Conservation (phyloP, 176 grass and related monocot genomes). For the Saccharum spontaneum region DNA sequence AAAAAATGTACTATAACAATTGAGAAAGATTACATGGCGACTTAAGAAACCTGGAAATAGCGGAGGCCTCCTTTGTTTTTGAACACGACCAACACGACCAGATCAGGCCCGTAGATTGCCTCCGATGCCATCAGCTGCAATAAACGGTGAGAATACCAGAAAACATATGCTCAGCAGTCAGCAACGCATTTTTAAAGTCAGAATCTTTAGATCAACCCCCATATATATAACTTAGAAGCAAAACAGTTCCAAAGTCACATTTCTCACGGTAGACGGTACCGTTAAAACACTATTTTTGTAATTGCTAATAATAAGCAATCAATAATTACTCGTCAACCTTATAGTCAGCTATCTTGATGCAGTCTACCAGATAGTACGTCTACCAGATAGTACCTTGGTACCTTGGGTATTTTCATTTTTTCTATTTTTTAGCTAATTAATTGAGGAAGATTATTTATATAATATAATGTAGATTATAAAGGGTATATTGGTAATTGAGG, state of each 20-base stretch:
- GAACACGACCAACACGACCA: background rate
- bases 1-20: too few relatives aligned
- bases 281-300: background rate
- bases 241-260: background rate
- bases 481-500: too few relatives aligned
- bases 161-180: background rate
- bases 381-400: too few relatives aligned
- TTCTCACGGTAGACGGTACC: background rate
- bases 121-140: constrained; percentile 50
- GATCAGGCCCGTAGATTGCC: constrained; percentile 56
- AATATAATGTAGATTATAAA: too few relatives aligned
- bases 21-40: background rate
- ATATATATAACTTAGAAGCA: background rate
- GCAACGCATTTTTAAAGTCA: background rate
- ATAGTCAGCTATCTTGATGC: background rate
- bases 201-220: background rate
- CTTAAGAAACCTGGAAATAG: constrained; percentile 42
- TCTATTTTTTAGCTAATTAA: too few relatives aligned
- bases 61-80: constrained; percentile 41
- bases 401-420: too few relatives aligned
- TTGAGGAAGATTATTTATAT: too few relatives aligned
- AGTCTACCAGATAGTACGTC: too few relatives aligned
- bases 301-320: background rate
- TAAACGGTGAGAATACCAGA: background rate
- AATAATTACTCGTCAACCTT: background rate